phyloP scores from a whole-genome alignment of 2,329 filamentous ascomycete genomes.

The Cryoendolithus antarcticus region DNA sequence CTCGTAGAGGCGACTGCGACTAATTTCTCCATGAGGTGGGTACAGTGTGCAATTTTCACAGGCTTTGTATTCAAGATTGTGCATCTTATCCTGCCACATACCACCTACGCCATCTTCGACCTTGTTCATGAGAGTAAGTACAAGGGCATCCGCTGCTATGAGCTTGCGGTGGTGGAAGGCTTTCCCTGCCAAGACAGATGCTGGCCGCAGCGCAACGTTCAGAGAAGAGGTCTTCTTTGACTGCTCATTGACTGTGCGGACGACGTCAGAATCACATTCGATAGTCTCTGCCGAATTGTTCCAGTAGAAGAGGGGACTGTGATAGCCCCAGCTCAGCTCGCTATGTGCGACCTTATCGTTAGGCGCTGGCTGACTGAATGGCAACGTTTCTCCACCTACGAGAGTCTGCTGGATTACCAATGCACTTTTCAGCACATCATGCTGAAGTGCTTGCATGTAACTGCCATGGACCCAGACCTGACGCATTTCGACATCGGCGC shows the following conservation, averaged over 20 bases:
- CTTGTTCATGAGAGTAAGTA: slow-evolving; percentile 63
- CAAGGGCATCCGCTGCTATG: slow-evolving; percentile 61
- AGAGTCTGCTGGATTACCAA: slow-evolving; percentile 59
- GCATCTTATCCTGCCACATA: slow-evolving; percentile 52
- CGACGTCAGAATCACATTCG: slow-evolving; percentile 47
- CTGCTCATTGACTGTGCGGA: slow-evolving; percentile 56
- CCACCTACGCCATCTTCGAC: slow-evolving; percentile 51
- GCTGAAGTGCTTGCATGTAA: slow-evolving; percentile 64
- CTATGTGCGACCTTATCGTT: slow-evolving; percentile 18
- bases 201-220: slow-evolving; percentile 63
- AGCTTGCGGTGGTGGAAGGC: slow-evolving; percentile 55
- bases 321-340: slow-evolving; percentile 57
- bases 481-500: slow-evolving; percentile 66
- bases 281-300: slow-evolving; percentile 51
- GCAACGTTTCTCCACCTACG: slow-evolving; percentile 36
- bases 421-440: slow-evolving; percentile 51
- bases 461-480: slow-evolving; percentile 71
- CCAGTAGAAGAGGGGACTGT: slow-evolving; percentile 77
- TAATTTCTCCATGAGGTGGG: slow-evolving; percentile 43
- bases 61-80: slow-evolving; percentile 38
- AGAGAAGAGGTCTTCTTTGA: slow-evolving; percentile 52
- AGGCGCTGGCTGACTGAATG: slow-evolving; percentile 10
- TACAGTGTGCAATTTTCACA: slow-evolving; percentile 53
- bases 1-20: slow-evolving; percentile 55
- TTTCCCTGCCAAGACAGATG: slow-evolving; percentile 74